Evolutionary conservation across 225 moss, liverwort and hornwort species (phyloP), one percentile per base, ranked within the genome.

Genomic region (Marchantia paleacea): DNA sequence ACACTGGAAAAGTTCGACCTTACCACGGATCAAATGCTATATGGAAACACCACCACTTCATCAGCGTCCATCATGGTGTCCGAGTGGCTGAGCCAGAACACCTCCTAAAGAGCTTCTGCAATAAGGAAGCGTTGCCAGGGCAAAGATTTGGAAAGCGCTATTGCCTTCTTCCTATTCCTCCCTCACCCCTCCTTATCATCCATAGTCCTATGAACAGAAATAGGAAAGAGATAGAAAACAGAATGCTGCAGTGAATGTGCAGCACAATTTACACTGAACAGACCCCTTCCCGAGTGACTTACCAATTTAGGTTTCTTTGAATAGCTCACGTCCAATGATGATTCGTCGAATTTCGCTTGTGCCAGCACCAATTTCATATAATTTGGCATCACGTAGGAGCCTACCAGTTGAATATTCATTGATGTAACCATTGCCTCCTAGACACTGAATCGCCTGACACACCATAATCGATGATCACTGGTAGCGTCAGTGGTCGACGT

Each of bases 341-440:
- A 99, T 91, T 12, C 97, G 92, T 72, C 97, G 91, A 80, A 99
- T 99, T 86, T 99, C 97, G 84, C 97, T 99, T 26, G 97, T 99
- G 11, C 97, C 97, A 55, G 97, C 97, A 82, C 97, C 97, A 85
- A 99, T 99, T 88, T 99, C 97, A 61, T 99, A 99, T 14, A 99
- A 85, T 83, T 99, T 99, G 20, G 97, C 95, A 85, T 99, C 97
- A 39, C 97, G 97, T 53, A 99, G 86, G 67, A 99, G 93, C 69
- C 97, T 92, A 65, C 97, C 97, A 52, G 95, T 99, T 80, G 97
- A 85, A 58, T 99, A 99, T 80, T 99, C 97, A 64, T 99, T 99
- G 7, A 95, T 93, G 80, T 99, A 99, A 51, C 97, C 97, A 85
- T 99, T 95, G 70, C 95, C 97, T 84, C 97, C 97, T 74, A 99